Evolutionary conservation across 2,329 filamentous ascomycete species (phyloP), one percentile per base, ranked within the genome.

Genomic region (Orbilia brochopaga): DNA sequence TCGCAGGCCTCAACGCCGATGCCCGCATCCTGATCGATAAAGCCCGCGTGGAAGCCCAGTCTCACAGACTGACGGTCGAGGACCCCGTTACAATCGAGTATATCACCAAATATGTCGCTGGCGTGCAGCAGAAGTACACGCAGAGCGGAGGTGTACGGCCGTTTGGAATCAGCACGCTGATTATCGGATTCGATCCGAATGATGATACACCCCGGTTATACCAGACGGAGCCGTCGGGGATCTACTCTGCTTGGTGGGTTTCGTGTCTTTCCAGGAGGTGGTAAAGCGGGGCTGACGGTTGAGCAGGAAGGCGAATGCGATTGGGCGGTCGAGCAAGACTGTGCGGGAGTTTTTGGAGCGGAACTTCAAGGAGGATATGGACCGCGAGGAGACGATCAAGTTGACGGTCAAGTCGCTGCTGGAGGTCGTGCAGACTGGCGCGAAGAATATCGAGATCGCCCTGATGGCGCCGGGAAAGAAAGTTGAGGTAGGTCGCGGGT

Each of bases 371-470:
- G 91, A 95, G 78, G 90, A 91, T 74, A 96, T 99, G 92, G 90
- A 97, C 80, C 88, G 92, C 74, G 92, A 97, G 82, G 89, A 91
- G 77, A 97, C 95, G 46, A 95, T 99, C 80, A 92, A 95, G 79
- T 85, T 99, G 77, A 94, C 94, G 6, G 95, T 99, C 84, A 99
- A 99, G 85, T 99, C 94, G 42, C 86, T 99, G 75, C 84, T 99
- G 73, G 94, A 99, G 81, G 94, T 99, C 60, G 94, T 99, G 74
- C 94, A 99, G 82, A 99, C 94, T 1, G 94, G 94, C 74, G 94
- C 94, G 59, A 99, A 99, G 87, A 99, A 99, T 82, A 99, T 99
- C 78, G 94, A 99, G 83, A 97, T 99, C 78, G 94, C 95, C 67
- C 88, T 99, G 79, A 97, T 97, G 92, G 90, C 91, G 6, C 92